phyloP scores from a whole-genome alignment of 2,329 filamentous ascomycete genomes.

The Paecilomyces sp. region DNA sequence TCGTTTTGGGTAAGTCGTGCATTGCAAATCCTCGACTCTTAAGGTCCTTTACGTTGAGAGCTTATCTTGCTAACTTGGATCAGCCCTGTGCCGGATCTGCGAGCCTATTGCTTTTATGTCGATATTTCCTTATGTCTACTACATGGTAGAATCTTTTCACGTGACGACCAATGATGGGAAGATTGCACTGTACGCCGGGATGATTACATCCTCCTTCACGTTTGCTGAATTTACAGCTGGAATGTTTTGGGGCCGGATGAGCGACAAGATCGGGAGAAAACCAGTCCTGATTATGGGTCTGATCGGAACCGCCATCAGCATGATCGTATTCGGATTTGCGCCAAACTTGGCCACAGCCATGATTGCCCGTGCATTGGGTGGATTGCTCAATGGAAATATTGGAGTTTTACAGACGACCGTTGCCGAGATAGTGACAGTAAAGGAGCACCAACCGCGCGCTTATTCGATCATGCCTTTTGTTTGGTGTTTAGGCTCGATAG shows the following conservation, averaged over 20 bases:
- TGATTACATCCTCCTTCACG: slow-evolving; percentile 94
- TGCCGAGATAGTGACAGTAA: slow-evolving; percentile 83
- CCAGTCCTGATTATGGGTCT: slow-evolving; percentile 87
- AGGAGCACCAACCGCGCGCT: slow-evolving; percentile 87
- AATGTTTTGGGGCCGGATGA: slow-evolving; percentile 86
- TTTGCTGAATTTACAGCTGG: slow-evolving; percentile 92
- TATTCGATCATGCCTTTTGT: slow-evolving; percentile 98
- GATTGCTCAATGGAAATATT: slow-evolving; percentile 91
- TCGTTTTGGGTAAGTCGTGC: slow-evolving; percentile 43
- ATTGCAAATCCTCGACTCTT: neutral
- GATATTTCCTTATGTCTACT: slow-evolving; percentile 97
- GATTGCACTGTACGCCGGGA: slow-evolving; percentile 87
- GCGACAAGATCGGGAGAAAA: slow-evolving; percentile 86
- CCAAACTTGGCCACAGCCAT: slow-evolving; percentile 74
- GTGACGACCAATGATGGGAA: slow-evolving; percentile 70
- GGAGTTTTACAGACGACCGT: slow-evolving; percentile 93
- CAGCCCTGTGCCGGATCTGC: slow-evolving; percentile 89
- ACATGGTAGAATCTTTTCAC: slow-evolving; percentile 89
- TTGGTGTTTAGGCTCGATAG: slow-evolving; percentile 94
- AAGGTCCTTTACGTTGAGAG: neutral
- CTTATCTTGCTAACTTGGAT: slow-evolving; percentile 8
- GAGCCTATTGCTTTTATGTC: slow-evolving; percentile 99
- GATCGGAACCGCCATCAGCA: slow-evolving; percentile 83
- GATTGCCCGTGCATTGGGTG: slow-evolving; percentile 79
- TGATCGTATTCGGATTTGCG: slow-evolving; percentile 86